Base-by-base conservation (phyloP, 768 basidiomycete species). In the Russula brevipes region DNA sequence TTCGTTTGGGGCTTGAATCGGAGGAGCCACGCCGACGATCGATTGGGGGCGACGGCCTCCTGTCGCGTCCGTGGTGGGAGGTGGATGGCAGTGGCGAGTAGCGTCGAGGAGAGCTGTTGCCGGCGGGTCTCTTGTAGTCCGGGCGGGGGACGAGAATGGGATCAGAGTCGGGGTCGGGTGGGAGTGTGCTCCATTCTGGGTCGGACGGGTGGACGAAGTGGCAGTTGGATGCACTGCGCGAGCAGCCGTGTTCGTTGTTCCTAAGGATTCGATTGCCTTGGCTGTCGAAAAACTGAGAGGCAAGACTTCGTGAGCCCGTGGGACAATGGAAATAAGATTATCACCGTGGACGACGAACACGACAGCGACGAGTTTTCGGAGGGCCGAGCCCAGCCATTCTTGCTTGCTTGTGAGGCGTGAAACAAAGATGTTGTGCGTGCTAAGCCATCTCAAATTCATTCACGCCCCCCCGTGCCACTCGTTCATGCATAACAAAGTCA, bases 171-270 rank as follows among this genome's bases (percentile, higher is more conserved):
- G 17, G 2, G 49, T 31, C 8, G 31, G 31, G n/a, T 9, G 36
- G 5, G 19, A n/a, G 16, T 51, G 24, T 38, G 9, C 5, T 14
- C 67, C 67, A 68, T 56, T 66, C 60, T 9, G 52, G 51, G 16
- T 69, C 66, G 30, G 51, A 50, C 16, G 68, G 68, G 47, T 69
- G 68, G 16, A 65, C 39, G 54, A 61, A 69, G 24, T 65, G n/a
- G 16, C 68, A 69, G 6, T 14, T 6, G 0, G 19, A 6, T 31
- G 58, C 5, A 19, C 5, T 2, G 14, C 67, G 65, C 9, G 65
- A 31, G 35, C 68, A 69, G 17, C 68, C 68, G 46, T 38, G 38
- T 33, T 54, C 54, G 31, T 42, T 46, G 30, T 39, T 31, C 12
- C n/a, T 24, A 6, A 11, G 0, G 33, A 55, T 12, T 36, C 2